Base-by-base conservation (phyloP, 495 filamentous ascomycete species). In the Penicillium malachiteum region DNA sequence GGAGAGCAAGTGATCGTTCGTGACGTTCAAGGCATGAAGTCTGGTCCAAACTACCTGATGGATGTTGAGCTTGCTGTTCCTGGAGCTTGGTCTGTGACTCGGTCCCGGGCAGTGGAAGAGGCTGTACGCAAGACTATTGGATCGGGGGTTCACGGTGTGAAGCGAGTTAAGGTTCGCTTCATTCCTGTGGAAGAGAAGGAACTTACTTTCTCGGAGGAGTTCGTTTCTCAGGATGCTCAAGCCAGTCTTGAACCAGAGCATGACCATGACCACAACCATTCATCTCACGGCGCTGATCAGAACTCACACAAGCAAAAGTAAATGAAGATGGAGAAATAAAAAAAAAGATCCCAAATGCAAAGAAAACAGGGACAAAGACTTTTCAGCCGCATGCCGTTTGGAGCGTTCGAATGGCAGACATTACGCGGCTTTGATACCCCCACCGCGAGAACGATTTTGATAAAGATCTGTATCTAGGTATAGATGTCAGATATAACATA, bases 31-130 rank as follows among this genome's bases (percentile, higher is more conserved):
- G 94, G 94, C 50, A 79, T 96, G 65, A 98, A 98, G 68, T 88
- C 88, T 3, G 94, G 94, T 30, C 94, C 96, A 72, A 98, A 96
- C 70, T 96, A 94, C 56, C 76, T 96, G 5, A 84, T 96, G 63
- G 92, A 97, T 60, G 58, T 97, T 30, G 90, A 94, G 63, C 68
- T 97, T 40, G 89, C 84, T 18, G 88, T 93, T 33, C 90, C 92
- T 0, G 80, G 74, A 2, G 69, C 71, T 14, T 92, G 87, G 88
- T 84, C 87, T 0, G 74, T 97, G 7, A 81, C 83, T 54, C 80
- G 84, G 32, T 84, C 85, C 0, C 71, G 80, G n/a, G 71, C 74
- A 17, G 71, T 94, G 5, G 94, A 98, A 67, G 83, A 88, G 13
- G 68, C 71, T 0, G 78, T 97, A 12, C 82, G 94, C 48, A 74